A percentile compares a stretch with the other conserved stretches of the same genome.
Conservation (phyloP, 805 yeast species). For the Suhomyces emberorum region DNA sequence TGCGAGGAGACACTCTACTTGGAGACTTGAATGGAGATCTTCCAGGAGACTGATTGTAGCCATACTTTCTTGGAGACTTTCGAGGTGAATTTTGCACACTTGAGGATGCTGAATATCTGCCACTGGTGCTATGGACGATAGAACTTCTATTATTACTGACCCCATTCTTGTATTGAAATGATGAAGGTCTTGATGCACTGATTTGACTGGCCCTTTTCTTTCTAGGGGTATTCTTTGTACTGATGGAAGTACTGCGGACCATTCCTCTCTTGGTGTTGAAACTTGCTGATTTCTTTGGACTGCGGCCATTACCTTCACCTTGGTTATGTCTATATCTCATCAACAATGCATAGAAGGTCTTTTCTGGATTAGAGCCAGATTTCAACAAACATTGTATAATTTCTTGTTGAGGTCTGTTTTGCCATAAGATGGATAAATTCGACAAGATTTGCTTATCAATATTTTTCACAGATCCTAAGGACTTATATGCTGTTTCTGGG, state of each 20-base stretch:
- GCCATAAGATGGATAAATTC: constrained; percentile 57
- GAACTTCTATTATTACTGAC: constrained; percentile 17
- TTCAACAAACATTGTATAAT: constrained; percentile 34
- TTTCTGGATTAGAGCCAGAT: constrained; percentile 43
- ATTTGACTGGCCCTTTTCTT: constrained; percentile 28
- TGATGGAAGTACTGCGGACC: constrained; percentile 17
- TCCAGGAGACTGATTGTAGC: constrained; percentile 12
- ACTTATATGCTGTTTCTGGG: constrained; percentile 50
- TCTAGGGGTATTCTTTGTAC: constrained; percentile 22
- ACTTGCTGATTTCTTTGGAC: constrained; percentile 13
- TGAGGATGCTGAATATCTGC: constrained; percentile 27
- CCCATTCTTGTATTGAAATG: constrained; percentile 39
- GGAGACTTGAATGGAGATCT: constrained; percentile 18
- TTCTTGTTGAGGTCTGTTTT: constrained; percentile 46
- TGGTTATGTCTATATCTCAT: constrained; percentile 43
- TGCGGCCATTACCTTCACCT: constrained; percentile 15
- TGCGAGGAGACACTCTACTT: constrained; percentile 17
- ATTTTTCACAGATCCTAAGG: constrained; percentile 45
- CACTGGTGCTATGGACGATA: constrained; percentile 10
- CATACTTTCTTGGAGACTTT: constrained; percentile 21
- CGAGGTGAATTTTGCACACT: constrained; percentile 30
- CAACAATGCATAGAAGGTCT: constrained; percentile 45
- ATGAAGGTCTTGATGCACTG: constrained; percentile 40
- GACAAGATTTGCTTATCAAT: constrained; percentile 53
- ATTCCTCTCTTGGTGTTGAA: constrained; percentile 15